Evolutionary conservation across 805 yeast species (phyloP).

Genomic region (Tetrapisispora arboricola): DNA sequence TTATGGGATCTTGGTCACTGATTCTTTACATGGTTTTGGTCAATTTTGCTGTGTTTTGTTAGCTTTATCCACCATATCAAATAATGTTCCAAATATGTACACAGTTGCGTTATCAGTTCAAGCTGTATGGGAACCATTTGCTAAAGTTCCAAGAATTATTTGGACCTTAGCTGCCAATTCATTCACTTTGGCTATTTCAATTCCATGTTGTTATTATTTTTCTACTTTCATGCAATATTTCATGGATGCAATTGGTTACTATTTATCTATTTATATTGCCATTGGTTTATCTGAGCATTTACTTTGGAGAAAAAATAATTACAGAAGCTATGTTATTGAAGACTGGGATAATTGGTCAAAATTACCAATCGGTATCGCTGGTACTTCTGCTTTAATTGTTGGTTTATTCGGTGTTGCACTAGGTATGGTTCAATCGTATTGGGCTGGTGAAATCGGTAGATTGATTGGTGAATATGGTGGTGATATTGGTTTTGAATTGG

Average conservation of each 20-base stretch:
- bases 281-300: constrained; percentile 76
- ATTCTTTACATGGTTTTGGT: constrained; percentile 82
- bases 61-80: constrained; percentile 79
- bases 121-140: constrained; percentile 66
- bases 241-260: constrained; percentile 87
- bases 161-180: constrained; percentile 77
- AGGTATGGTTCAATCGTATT: constrained; percentile 87
- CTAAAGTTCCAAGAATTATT: constrained; percentile 65
- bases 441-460: constrained; percentile 56
- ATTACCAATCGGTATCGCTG: constrained; percentile 72
- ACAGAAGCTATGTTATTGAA: constrained; percentile 49
- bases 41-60: constrained; percentile 78
- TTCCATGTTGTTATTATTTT: constrained; percentile 77
- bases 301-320: constrained; percentile 52
- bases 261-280: constrained; percentile 75
- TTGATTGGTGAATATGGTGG: constrained; percentile 63
- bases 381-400: constrained; percentile 63
- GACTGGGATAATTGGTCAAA: constrained; percentile 47
- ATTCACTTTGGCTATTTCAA: constrained; percentile 73
- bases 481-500: constrained; percentile 80
- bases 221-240: constrained; percentile 67
- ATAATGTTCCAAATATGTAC: constrained; percentile 90
- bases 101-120: constrained; percentile 83
- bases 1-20: constrained; percentile 63
- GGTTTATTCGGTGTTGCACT: constrained; percentile 80